Evolutionary conservation across 371 early-diverging fungal species (phyloP).

Genomic region (Saksenaea oblongispora): DNA sequence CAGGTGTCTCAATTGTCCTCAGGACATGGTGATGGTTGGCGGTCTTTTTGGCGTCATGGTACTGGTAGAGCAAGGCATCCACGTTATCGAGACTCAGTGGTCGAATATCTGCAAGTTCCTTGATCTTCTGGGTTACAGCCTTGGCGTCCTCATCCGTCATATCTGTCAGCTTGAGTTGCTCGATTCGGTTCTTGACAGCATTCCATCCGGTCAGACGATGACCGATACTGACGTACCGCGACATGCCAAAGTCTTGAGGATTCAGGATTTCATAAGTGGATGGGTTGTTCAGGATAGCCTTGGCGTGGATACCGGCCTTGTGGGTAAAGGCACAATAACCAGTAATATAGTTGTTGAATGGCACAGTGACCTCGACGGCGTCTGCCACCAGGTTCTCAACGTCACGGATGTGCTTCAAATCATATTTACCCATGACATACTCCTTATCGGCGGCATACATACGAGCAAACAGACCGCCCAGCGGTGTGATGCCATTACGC

Average conservation of each 20-base stretch:
- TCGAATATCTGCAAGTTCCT: conserved; percentile 85
- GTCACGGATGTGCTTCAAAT: conserved; percentile 85
- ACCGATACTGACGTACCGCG: conserved; percentile 90
- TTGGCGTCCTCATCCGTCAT: conserved; percentile 88
- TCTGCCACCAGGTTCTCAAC: conserved; percentile 94
- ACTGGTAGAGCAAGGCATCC: conserved; percentile 36
- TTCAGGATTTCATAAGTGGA: conserved; percentile 93
- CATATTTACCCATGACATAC: conserved; percentile 87
- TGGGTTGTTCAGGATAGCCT: conserved; percentile 96
- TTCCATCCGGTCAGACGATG: conserved; percentile 98
- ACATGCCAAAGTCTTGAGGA: conserved; percentile 97
- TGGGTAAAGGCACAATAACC: conserved; percentile 97
- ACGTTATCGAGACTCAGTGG: conserved; percentile 39
- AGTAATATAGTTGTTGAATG: conserved; percentile 98
- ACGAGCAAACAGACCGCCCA: conserved; percentile 89
- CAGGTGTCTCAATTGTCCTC: conserved; percentile 27
- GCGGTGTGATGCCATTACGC: conserved; percentile 94
- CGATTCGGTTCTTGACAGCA: conserved; percentile 94
- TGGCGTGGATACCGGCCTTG: conserved; percentile 98
- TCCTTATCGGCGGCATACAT: conserved; percentile 92
- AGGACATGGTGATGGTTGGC: conserved; percentile 25
- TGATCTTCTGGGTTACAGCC: conserved; percentile 88
- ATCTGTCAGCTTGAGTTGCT: conserved; percentile 73
- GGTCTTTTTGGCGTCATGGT: conserved; percentile 32
- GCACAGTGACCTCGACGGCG: conserved; percentile 89